A percentile compares a stretch with the other conserved stretches of the same genome.
Evolutionary conservation across 441 rosid genomes (phyloP).

Genomic region (California macrophylla): DNA sequence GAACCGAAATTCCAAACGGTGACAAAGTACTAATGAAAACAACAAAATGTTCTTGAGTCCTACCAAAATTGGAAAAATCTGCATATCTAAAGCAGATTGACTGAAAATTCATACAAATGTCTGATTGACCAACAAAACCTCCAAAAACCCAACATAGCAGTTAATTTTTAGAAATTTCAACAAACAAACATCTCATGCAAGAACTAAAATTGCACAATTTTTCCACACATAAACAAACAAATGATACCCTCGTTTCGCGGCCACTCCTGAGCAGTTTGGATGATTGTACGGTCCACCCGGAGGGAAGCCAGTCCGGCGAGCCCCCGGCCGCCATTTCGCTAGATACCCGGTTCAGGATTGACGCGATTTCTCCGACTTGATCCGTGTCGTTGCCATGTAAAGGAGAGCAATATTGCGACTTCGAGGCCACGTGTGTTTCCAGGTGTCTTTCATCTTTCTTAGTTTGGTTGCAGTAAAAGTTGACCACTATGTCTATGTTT

Average conservation of each 20-base stretch:
- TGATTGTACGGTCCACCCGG: conserved; percentile 39
- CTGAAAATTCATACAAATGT: background rate
- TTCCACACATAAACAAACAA: background rate
- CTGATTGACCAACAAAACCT: background rate
- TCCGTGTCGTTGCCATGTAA: too few relatives aligned
- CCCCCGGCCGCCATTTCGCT: conserved; percentile 18
- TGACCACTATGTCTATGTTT: too few relatives aligned
- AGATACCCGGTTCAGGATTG: background rate
- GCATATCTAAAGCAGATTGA: background rate
- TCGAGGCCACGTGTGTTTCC: background rate
- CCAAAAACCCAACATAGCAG: background rate
- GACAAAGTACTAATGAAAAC: background rate
- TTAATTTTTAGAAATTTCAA: background rate
- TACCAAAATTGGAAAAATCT: background rate
- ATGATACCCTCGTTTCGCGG: conserved; percentile 37
- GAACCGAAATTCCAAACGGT: background rate
- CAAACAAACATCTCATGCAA: background rate
- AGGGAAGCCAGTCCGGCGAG: conserved; percentile 45
- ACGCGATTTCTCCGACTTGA: background rate
- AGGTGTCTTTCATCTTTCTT: background rate
- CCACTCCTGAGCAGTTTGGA: conserved; percentile 37
- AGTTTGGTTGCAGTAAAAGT: background rate
- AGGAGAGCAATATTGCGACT: background rate
- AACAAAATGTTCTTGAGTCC: background rate
- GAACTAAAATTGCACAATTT: background rate